Base-by-base conservation (phyloP, 345 rosid species). In the Eucalyptus regnans region DNA sequence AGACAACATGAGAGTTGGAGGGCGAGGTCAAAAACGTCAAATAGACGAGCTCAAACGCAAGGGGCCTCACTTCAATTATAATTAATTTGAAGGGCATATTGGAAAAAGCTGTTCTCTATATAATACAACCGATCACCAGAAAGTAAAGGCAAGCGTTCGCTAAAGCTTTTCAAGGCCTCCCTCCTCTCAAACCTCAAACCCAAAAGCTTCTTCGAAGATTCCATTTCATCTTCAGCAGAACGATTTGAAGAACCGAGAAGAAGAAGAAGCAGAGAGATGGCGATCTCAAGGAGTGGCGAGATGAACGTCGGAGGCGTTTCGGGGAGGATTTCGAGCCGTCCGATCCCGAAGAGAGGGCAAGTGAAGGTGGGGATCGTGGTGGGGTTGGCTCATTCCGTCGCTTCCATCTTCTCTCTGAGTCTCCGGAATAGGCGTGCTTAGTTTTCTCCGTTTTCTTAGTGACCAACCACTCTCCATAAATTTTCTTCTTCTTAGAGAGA, bases 281-380 rank as follows among this genome's bases (percentile, higher is more conserved):
- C 37, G 43, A 27, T 29, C 44, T 46, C 49, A 11, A 86, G 87
- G 62, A 85, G 90, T 8, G 90, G 81, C 52, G 64, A 31, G 60
- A 90, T 88, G 86, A 84, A 50, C 37, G 86, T 80, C 56, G 89
- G 51, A 31, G 18, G 87, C 43, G 1, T 44, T 51, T 62, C 86
- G 1, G 87, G 27, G 41, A 86, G 89, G 46, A 44, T 89, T 5
- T 84, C 86, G 4, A 60, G 92, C 20, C 94, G 94, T 46, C 86
- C 87, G 91, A 94, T 93, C 84, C 95, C 95, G 3, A 91, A 87
- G 89, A 90, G 96, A 87, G 96, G 95, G 22, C 92, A 92, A 86
- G 93, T 92, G 86, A 95, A 91, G 90, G 43, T 91, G 88, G 93
- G 89, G 16, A 92, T 94, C 22, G 88, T 95, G 79, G 49, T 92